A percentile compares a stretch with the other conserved stretches of the same genome.
Conservation (phyloP, 1,284 basidiomycete species). For the Caloboletus inedulis region DNA sequence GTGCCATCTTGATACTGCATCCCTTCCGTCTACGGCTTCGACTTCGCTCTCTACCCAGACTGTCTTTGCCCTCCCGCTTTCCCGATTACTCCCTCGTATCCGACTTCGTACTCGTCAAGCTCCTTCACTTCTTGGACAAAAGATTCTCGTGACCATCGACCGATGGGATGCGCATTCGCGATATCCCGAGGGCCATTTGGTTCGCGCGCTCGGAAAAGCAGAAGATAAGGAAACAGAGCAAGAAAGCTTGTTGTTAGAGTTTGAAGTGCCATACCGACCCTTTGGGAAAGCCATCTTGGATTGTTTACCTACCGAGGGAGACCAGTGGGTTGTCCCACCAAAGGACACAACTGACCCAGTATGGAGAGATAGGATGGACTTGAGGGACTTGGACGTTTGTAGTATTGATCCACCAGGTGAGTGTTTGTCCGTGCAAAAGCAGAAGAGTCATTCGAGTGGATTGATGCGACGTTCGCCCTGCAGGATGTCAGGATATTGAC, state of each 20-base stretch:
- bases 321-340: conserved; percentile 88
- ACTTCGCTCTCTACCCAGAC: conserved; percentile 88
- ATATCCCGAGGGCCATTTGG: conserved; percentile 98
- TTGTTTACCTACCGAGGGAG: conserved; percentile 89
- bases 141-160: conserved; percentile 95
- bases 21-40: conserved; percentile 74
- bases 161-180: conserved; percentile 84
- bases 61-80: conserved; percentile 94
- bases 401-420: conserved; percentile 94
- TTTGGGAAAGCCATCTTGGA: conserved; percentile 94
- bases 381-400: conserved; percentile 86
- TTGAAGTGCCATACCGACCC: conserved; percentile 94
- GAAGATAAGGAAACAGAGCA: conserved; percentile 97
- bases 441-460: background rate
- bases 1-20: conserved; percentile 91
- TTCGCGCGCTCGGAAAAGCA: conserved; percentile 86
- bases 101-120: conserved; percentile 94
- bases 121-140: conserved; percentile 83
- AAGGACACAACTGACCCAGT: conserved; percentile 55
- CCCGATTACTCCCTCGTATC: conserved; percentile 89
- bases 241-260: conserved; percentile 92
- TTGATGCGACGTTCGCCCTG: background rate
- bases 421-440: background rate
- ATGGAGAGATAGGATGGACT: conserved; percentile 89
- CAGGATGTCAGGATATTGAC: conserved; percentile 97